phyloP scores from a whole-genome alignment of 768 basidiomycete genomes.

The Galerina marginata region DNA sequence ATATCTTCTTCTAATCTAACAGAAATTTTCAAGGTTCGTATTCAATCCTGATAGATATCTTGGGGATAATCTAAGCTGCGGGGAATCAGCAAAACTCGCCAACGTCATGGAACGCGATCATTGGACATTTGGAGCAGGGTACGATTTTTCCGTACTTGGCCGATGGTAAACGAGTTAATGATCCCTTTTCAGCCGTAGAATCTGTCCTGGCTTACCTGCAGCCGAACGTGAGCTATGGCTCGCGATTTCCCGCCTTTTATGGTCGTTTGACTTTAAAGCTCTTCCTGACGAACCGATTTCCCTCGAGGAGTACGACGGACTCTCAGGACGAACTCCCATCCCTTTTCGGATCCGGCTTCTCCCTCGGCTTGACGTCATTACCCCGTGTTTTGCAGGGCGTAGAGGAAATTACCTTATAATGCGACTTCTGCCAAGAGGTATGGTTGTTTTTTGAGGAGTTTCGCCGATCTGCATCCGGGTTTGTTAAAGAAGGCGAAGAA shows the following conservation, averaged over 20 bases:
- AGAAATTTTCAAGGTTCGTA: neutral
- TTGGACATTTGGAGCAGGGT: slow-evolving; percentile 56
- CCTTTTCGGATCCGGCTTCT: too few relatives aligned
- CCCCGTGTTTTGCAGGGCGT: too few relatives aligned
- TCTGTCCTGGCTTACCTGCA: slow-evolving; percentile 49
- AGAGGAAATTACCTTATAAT: too few relatives aligned
- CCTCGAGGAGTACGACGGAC: slow-evolving; percentile 52
- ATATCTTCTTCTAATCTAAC: neutral
- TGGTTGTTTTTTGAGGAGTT: too few relatives aligned
- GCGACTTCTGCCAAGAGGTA: too few relatives aligned
- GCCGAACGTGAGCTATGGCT: slow-evolving; percentile 53
- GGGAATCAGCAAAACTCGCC: slow-evolving; percentile 46
- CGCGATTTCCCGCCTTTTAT: slow-evolving; percentile 49
- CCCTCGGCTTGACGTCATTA: too few relatives aligned
- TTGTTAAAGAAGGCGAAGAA: too few relatives aligned
- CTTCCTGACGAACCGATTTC: slow-evolving; percentile 49
- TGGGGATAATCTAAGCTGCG: slow-evolving; percentile 36
- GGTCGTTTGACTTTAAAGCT: slow-evolving; percentile 47
- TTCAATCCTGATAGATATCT: slow-evolving; percentile 48
- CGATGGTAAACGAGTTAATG: neutral
- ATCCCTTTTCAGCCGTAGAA: slow-evolving; percentile 26
- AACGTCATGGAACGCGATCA: slow-evolving; percentile 50
- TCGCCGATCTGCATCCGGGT: too few relatives aligned
- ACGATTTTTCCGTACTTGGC: neutral
- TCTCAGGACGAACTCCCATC: slow-evolving; percentile 48